These are phyloP conservation scores for Boletus edulis DNA, from an alignment of 768 basidiomycete species.

Conservation along the genomic window DNA sequence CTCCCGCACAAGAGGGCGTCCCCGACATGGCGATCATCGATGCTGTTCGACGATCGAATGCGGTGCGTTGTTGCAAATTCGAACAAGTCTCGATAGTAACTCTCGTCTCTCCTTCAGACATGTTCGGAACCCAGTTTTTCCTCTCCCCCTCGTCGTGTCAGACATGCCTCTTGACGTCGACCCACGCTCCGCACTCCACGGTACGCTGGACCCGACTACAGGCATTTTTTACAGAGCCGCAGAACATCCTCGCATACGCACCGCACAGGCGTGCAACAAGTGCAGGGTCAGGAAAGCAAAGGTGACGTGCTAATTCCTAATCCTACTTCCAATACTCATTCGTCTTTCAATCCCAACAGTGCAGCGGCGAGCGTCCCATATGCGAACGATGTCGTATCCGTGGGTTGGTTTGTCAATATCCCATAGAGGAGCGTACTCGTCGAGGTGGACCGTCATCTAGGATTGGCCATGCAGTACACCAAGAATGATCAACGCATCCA, in stretches of 20 bases:
- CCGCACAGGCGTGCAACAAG: slow-evolving; percentile 74
- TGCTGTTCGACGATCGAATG: no score
- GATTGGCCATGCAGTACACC: background rate
- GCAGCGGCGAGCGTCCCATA: slow-evolving; percentile 66
- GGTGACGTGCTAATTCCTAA: slow-evolving; percentile 37
- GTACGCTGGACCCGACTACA: slow-evolving; percentile 33
- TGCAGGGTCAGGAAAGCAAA: slow-evolving; percentile 74
- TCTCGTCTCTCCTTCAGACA: background rate
- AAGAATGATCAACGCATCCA: background rate
- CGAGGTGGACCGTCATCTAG: no score
- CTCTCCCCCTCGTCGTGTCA: background rate
- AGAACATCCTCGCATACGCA: slow-evolving; percentile 64
- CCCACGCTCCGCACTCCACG: slow-evolving; percentile 43
- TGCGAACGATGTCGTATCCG: slow-evolving; percentile 64
- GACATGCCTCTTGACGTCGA: slow-evolving; percentile 1
- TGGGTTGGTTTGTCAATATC: slow-evolving; percentile 64
- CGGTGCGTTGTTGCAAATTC: no score
- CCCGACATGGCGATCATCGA: no score
- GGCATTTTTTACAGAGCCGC: slow-evolving; percentile 69
- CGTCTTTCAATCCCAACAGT: slow-evolving; percentile 37
- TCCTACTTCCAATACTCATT: background rate
- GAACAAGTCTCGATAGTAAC: background rate
- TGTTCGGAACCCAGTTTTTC: background rate
- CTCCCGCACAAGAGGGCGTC: no score
- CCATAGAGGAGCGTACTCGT: slow-evolving; percentile 40